A percentile compares a stretch with the other conserved stretches of the same genome.
Conservation (phyloP, 768 basidiomycete genomes). For the Lentinula aciculospora region DNA sequence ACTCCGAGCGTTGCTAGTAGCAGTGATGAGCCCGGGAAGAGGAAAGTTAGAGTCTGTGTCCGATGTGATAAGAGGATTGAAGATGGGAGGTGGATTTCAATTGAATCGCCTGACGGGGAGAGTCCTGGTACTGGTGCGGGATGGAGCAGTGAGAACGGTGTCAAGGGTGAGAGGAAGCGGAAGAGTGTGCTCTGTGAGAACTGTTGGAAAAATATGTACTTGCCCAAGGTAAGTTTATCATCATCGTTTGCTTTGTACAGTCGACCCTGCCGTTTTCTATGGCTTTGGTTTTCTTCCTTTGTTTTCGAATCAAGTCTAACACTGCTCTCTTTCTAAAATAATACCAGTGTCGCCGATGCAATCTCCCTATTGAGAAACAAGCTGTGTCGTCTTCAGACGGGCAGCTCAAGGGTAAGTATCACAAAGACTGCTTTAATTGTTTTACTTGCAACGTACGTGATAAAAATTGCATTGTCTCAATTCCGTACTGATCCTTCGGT, state of each 20-base stretch:
- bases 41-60: constrained; percentile 43
- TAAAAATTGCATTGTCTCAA: neutral
- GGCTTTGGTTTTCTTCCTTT: neutral
- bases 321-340: constrained; percentile 5
- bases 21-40: constrained; percentile 21
- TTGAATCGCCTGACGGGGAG: constrained; percentile 47
- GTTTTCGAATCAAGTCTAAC: constrained; percentile 1
- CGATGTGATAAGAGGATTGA: constrained; percentile 67
- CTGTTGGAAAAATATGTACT: constrained; percentile 96
- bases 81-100: constrained; percentile 78
- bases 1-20: neutral
- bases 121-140: constrained; percentile 15
- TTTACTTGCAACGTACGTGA: constrained; percentile 26
- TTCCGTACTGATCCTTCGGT: neutral
- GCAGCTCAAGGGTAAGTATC: constrained; percentile 94
- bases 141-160: neutral
- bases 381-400: constrained; percentile 91
- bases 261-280: neutral
- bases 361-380: constrained; percentile 81
- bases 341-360: constrained; percentile 79
- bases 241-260: neutral
- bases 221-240: constrained; percentile 77
- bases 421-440: constrained; percentile 88
- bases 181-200: constrained; percentile 66
- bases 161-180: neutral